These are phyloP conservation scores for Sphaerulina populicola DNA, from an alignment of 2,329 filamentous ascomycete genomes.

Conservation along the genomic window DNA sequence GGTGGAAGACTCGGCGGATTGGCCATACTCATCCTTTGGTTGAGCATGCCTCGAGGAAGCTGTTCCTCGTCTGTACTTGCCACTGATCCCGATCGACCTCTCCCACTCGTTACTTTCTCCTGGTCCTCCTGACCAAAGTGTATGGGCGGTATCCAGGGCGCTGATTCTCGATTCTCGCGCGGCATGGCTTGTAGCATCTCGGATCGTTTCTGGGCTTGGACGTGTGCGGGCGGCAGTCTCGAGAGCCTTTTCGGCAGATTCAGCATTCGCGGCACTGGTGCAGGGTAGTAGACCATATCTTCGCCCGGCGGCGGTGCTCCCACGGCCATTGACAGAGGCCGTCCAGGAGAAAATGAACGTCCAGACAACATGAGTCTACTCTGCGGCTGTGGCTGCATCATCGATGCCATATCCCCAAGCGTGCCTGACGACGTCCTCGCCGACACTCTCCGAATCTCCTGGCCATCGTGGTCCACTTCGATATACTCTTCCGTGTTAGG, in stretches of 20 bases:
- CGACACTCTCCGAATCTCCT: slow-evolving; percentile 29
- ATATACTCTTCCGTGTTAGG: slow-evolving; percentile 41
- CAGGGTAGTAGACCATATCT: slow-evolving; percentile 89
- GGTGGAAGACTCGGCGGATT: slow-evolving; percentile 55
- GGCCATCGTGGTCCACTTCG: slow-evolving; percentile 28
- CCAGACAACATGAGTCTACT: background rate
- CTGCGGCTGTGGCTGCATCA: slow-evolving; percentile 27
- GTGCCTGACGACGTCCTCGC: slow-evolving; percentile 28
- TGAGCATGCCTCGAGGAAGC: slow-evolving; percentile 21
- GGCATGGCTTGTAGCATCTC: slow-evolving; percentile 53
- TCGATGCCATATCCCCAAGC: slow-evolving; percentile 24
- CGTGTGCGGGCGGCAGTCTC: slow-evolving; percentile 55
- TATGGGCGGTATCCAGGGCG: slow-evolving; percentile 37
- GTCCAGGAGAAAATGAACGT: slow-evolving; percentile 47
- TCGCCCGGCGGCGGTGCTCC: slow-evolving; percentile 56
- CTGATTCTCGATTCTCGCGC: slow-evolving; percentile 46
- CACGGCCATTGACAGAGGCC: slow-evolving; percentile 6
- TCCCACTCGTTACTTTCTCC: background rate
- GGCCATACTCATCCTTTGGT: slow-evolving; percentile 33
- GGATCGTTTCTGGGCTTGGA: slow-evolving; percentile 62
- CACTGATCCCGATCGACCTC: background rate
- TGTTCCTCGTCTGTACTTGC: slow-evolving; percentile 4
- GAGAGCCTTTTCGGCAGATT: slow-evolving; percentile 86
- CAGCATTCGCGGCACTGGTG: slow-evolving; percentile 85
- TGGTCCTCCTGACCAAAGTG: slow-evolving; percentile 15